phyloP scores from a whole-genome alignment of 306 rosid genomes.

The Sicyos baderoa region DNA sequence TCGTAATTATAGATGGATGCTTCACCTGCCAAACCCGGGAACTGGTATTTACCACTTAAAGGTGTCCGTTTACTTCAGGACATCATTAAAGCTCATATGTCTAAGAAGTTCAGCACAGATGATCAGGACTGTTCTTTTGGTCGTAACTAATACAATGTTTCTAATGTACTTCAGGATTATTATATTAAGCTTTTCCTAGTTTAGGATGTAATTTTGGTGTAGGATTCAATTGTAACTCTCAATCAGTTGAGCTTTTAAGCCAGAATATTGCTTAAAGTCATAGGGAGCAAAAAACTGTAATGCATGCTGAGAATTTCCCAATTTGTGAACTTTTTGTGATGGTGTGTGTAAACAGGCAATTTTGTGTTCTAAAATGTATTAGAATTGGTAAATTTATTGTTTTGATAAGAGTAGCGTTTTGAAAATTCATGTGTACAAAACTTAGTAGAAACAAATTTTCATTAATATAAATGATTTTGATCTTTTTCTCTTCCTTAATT shows the following conservation, averaged over 20 bases:
- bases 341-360: background rate
- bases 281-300: background rate
- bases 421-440: too few relatives aligned
- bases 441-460: too few relatives aligned
- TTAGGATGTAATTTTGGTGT: background rate
- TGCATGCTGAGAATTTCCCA: background rate
- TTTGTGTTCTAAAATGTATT: conserved; percentile 11
- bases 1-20: background rate
- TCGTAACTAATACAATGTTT: background rate
- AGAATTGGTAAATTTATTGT: background rate
- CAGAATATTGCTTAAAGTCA: background rate
- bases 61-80: background rate
- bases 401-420: too few relatives aligned
- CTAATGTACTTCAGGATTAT: background rate
- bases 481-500: too few relatives aligned
- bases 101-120: background rate
- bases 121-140: conserved; percentile 5
- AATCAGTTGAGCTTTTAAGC: background rate
- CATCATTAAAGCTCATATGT: background rate
- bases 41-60: too few relatives aligned
- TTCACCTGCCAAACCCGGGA: background rate
- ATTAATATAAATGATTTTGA: too few relatives aligned
- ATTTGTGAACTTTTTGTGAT: conserved; percentile 4
- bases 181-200: background rate
- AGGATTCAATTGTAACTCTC: conserved; percentile 1